Conservation (phyloP, 2,329 filamentous ascomycete species). For the Volutella citrinella region DNA sequence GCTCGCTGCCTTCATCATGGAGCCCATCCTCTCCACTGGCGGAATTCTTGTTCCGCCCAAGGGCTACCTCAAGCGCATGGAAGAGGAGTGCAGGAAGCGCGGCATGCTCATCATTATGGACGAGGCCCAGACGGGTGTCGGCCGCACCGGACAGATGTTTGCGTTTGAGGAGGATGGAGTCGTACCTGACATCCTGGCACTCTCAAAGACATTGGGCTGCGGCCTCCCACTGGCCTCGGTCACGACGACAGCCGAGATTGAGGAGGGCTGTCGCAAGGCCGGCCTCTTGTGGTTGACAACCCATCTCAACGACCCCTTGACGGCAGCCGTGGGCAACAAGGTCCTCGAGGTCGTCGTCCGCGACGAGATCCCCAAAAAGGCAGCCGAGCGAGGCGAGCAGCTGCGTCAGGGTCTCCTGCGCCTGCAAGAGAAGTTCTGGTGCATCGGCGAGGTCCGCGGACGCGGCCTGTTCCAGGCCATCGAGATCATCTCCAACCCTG, state of each 20-base stretch:
- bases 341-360: constrained; percentile 52
- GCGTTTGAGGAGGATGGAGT: constrained; percentile 46
- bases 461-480: constrained; percentile 48
- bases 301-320: constrained; percentile 52
- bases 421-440: constrained; percentile 47
- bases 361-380: constrained; percentile 41
- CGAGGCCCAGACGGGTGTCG: constrained; percentile 58
- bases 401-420: constrained; percentile 40
- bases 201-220: constrained; percentile 52
- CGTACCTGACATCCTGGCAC: constrained; percentile 20
- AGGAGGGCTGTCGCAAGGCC: constrained; percentile 38
- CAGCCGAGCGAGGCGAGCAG: constrained; percentile 38
- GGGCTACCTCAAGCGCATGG: constrained; percentile 15
- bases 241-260: constrained; percentile 46
- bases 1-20: constrained; percentile 60
- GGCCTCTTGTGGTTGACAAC: constrained; percentile 51
- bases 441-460: constrained; percentile 51
- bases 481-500: constrained; percentile 45
- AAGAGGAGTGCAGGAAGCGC: constrained; percentile 46
- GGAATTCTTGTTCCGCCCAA: constrained; percentile 31
- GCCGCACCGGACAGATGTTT: constrained; percentile 55
- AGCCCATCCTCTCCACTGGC: constrained; percentile 55
- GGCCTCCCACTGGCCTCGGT: constrained; percentile 50
- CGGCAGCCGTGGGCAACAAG: constrained; percentile 51
- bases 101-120: constrained; percentile 58